Evolutionary conservation across 2,329 filamentous ascomycete genomes (phyloP).

Genomic region (Fusarium falciforme): DNA sequence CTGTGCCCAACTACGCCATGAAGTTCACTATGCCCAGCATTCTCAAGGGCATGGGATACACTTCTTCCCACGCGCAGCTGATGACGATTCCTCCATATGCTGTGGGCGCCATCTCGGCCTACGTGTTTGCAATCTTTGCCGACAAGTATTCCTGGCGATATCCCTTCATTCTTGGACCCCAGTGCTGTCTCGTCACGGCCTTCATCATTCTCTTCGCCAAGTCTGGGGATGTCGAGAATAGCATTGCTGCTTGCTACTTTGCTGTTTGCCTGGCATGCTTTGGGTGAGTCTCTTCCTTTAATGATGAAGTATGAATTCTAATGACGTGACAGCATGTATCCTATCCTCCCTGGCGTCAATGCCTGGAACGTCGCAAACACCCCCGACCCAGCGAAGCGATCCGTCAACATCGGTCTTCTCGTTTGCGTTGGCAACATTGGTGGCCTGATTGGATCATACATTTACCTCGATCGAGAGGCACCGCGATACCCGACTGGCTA

Average conservation of each 20-base stretch:
- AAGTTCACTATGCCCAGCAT: constrained; percentile 54
- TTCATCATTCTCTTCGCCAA: background rate
- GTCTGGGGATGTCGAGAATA: background rate
- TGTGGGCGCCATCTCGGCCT: background rate
- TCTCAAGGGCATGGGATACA: constrained; percentile 55
- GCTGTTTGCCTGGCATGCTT: background rate
- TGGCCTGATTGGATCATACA: background rate
- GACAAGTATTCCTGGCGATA: background rate
- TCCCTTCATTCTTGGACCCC: background rate
- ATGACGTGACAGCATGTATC: constrained; percentile 47
- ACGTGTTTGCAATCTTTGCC: background rate
- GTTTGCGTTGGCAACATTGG: constrained; percentile 49
- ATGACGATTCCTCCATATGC: constrained; percentile 26
- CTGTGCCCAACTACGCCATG: constrained; percentile 50
- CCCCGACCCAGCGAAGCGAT: constrained; percentile 52
- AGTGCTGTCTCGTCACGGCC: background rate
- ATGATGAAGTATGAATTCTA: background rate
- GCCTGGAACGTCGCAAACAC: constrained; percentile 56
- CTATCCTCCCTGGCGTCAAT: constrained; percentile 54
- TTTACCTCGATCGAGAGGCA: background rate
- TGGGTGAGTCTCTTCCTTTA: background rate
- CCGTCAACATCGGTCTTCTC: constrained; percentile 54
- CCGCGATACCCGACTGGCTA: background rate
- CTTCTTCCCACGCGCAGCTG: constrained; percentile 46
- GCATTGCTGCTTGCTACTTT: background rate